Percentiles rank a stretch among this genome's conserved stretches.
Evolutionary conservation across 169 alveolate genomes (phyloP).

Genomic region (Plasmodium reichenowi): DNA sequence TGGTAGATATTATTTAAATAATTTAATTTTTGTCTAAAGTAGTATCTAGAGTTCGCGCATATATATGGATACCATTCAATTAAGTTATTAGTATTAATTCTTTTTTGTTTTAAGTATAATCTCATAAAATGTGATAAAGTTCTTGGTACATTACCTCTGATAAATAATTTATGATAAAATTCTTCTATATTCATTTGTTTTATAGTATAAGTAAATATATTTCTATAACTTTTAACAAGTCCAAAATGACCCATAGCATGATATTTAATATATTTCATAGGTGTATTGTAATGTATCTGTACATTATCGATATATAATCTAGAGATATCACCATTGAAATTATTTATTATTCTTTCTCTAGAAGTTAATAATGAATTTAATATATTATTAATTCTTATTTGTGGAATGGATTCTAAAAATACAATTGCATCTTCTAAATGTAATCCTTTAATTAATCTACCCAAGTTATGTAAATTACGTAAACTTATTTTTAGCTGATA

Average conservation of each 20-base stretch:
- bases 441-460: conserved; percentile 79
- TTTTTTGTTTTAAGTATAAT: conserved; percentile 78
- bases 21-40: too few species aligned
- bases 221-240: conserved; percentile 83
- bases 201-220: conserved; percentile 82
- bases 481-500: conserved; percentile 86
- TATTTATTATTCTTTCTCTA: conserved; percentile 82
- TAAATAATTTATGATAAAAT: conserved; percentile 85
- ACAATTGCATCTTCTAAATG: conserved; percentile 88
- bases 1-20: too few species aligned
- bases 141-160: conserved; percentile 86
- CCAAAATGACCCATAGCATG: conserved; percentile 82
- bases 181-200: conserved; percentile 88
- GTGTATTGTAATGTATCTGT: conserved; percentile 80
- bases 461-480: conserved; percentile 79
- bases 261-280: conserved; percentile 71
- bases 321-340: conserved; percentile 86
- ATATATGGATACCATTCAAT: conserved; percentile 88
- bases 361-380: conserved; percentile 82
- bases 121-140: conserved; percentile 86
- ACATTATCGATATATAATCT: conserved; percentile 82
- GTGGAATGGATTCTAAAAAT: conserved; percentile 85
- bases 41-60: conserved; percentile 83
- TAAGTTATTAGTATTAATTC: conserved; percentile 79
- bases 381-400: conserved; percentile 80